phyloP scores from a whole-genome alignment of 495 filamentous ascomycete species.

The Aspergillus biplanus region DNA sequence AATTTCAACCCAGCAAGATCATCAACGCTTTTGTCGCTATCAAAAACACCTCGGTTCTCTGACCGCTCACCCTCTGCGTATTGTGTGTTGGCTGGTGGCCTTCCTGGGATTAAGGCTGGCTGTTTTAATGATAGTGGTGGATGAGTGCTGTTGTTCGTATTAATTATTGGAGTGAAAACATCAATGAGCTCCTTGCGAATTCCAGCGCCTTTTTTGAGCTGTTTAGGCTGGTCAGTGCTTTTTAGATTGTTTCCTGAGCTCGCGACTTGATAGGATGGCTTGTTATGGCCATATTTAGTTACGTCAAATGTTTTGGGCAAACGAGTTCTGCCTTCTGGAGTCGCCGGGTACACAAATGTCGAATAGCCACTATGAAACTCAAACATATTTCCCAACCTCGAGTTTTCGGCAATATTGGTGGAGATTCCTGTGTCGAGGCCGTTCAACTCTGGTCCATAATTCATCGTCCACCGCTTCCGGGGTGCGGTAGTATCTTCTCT shows the following conservation, averaged over 20 bases:
- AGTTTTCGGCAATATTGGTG: background rate
- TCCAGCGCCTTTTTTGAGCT: background rate
- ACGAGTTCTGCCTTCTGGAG: background rate
- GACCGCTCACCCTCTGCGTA: background rate
- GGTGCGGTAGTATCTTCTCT: constrained; percentile 7
- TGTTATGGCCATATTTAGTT: constrained; percentile 23
- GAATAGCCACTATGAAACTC: background rate
- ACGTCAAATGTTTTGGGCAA: constrained; percentile 19
- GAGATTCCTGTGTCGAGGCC: background rate
- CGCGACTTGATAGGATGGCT: background rate
- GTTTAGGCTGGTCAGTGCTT: background rate
- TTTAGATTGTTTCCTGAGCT: background rate
- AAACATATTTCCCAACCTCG: background rate
- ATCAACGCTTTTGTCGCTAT: background rate
- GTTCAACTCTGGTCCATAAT: constrained; percentile 12
- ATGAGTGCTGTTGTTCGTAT: constrained; percentile 8
- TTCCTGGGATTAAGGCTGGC: constrained; percentile 24
- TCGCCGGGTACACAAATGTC: background rate
- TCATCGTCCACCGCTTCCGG: constrained; percentile 29
- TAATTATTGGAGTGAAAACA: constrained; percentile 7
- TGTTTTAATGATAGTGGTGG: constrained; percentile 16
- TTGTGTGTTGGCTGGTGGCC: background rate
- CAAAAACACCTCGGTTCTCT: background rate
- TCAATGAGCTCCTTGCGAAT: constrained; percentile 20
- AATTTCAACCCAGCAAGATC: constrained; percentile 15